Base-by-base conservation (phyloP, 2,329 filamentous ascomycete genomes). In the Paecilomyces sp. region DNA sequence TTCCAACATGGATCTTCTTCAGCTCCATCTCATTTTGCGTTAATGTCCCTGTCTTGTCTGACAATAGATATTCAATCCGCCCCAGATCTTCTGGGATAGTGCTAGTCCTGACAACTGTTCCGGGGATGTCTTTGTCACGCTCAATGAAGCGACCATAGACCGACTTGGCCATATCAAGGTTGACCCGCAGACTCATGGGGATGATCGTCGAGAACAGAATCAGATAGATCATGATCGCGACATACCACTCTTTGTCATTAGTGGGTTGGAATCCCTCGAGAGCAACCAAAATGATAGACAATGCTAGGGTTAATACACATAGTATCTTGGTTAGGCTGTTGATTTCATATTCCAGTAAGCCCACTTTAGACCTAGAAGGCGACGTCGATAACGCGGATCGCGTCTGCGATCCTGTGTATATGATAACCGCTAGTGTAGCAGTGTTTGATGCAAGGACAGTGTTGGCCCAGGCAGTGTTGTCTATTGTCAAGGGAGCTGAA, bases 121-220 rank as follows among this genome's bases (percentile, higher is more conserved):
- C 94, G 5, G 90, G 88, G 61, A 99, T 99, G 22, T 89, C 93
- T 47, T 88, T 82, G 69, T 99, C 94, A 55, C 88, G 84, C 72
- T 99, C 92, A 60, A 99, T 99, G 70, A 97, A 96, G 78, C 89
- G 90, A 8, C 92, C 95, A 75, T 97, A 99, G 1, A 94, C 91
- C 58, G 90, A 93, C 76, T 99, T 99, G 47, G 93, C 95, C 85
- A 99, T 88, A 71, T 99, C 94, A 18, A 99, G 81, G 71, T 99
- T 99, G 66, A 99, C 94, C 56, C 94, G 89, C 66, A 99, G 80
- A 76, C 92, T 96, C 74, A 99, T 97, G 1, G 94, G 94, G 28
- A 99, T 95, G 69, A 99, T 99, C 0, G 93, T 97, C n/a, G 93
- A 97, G 79, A 99, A 99, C 0, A 99, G 81, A 62, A 99, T 95